Base-by-base conservation (phyloP, 805 yeast species). In the Wickerhamomyces chambardii region DNA sequence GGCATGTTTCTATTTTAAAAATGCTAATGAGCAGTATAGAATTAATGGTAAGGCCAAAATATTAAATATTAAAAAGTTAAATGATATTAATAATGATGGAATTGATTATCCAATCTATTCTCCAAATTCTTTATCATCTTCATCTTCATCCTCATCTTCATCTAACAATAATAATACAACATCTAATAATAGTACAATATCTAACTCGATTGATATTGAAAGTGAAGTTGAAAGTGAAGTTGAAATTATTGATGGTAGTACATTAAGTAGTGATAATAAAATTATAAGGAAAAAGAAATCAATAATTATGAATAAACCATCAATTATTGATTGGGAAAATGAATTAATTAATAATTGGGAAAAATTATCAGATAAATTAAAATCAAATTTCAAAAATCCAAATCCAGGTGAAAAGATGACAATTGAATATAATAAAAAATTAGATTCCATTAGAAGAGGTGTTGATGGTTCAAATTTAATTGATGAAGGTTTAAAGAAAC, bases 381-480 rank as follows among this genome's bases (percentile, higher is more conserved):
- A 75, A 53, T 70, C 78, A 31, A 67, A 78, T 18, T 85, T 81
- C 57, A 70, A 82, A 36, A 78, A 76, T 44, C 95, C 95, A 0
- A 58, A 67, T 1, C 94, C 95, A 3, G 80, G 80, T n/a, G 59
- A 75, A 2, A 58, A 61, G 17, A 50, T 85, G 50, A 70, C 73
- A 10, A 64, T 63, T 7, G 78, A 74, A 29, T 73, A 73, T 37
- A 63, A 65, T 27, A 73, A 73, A 44, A 53, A 65, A 37, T 57
- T 85, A 30, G 95, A 85, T 55, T 73, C 83, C 35, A 78, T 85
- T 32, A 66, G 72, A 32, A 68, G 95, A 45, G 90, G 95, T 11
- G 95, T 85, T 15, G 95, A 85, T 56, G 95, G 95, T 7, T 68
- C 73, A 30, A 70, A 73, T 48, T 78, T 74, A 34, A 77, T 73